Base-by-base conservation (phyloP, 1,284 basidiomycete species). In the Moesziomyces aphidis region DNA sequence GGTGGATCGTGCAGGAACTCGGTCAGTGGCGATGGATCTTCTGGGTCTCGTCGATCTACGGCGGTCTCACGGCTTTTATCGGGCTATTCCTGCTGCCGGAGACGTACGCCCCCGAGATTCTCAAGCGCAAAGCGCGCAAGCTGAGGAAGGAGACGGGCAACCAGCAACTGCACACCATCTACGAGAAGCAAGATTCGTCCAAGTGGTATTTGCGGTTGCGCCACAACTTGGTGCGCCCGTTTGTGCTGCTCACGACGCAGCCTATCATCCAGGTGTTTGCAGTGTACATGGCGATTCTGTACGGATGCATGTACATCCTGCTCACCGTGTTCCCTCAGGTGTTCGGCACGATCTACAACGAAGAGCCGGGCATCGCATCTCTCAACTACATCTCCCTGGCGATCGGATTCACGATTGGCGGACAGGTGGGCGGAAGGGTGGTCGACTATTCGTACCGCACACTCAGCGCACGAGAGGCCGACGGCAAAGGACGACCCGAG, bases 271-370 rank as follows among this genome's bases (percentile, higher is more conserved):
- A 86, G 67, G 82, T 86, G 3, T 80, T 88, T 3, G 86, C 88
- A 0, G 1, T 86, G 0, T 90, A 89, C 76, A 86, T 89, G 86
- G 86, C 66, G 15, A 60, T 80, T n/a, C 19, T 79, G 9, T 81
- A 77, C 42, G 80, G 76, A 17, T 72, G 67, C 54, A 81, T 88
- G 47, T 88, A 88, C 70, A 68, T 90, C 9, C 86, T 91, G 74
- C 85, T 92, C 48, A 91, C 91, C 0, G 90, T 89, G 0, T 90
- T 93, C 22, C 88, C 90, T 0, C 71, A 83, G 0, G 91, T 91
- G 24, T 93, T 83, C 65, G 79, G 2, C 80, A 87, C 45, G 88
- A 89, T 50, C 17, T 88, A 88, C 73, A 74, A 83, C 34, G 79
- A 87, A 72, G 68, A 68, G 4, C 76, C 79, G 11, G 87, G 87